Evolutionary conservation across 1,139 yeast species (phyloP), one percentile per base, ranked within the genome.

Genomic region (Suhomyces chickasaworum): DNA sequence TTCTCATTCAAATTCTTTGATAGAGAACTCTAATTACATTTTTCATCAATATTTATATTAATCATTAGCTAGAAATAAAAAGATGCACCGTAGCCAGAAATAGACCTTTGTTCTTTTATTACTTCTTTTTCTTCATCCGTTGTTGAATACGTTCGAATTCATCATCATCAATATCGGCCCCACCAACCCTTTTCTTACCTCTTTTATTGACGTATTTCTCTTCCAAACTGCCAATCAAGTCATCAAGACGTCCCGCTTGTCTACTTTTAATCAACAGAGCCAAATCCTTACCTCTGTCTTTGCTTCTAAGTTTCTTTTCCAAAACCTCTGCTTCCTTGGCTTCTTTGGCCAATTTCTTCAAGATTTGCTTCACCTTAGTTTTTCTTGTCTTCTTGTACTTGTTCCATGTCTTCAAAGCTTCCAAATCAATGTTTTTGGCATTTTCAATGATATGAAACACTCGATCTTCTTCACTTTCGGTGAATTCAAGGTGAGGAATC

Each of bases 401-500:
- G n/a, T 68, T 73, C 78, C 85, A 88, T 17, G 77, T 66, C 33
- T 65, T 61, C 23, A 53, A 32, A 22, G 71, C 69, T 7, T 60
- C 46, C 40, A 57, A 56, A 41, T 67, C 71, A 33, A 64, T 54
- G 36, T 47, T 52, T 15, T 51, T 47, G 31, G 80, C 72, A 8
- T 54, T 58, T 35, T 75, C 72, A 27, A 89, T 77, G 3, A 83
- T 71, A 3, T 62, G 63, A 49, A 77, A 78, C 22, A 87, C 75
- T 32, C 97, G 73, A 42, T 65, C 65, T 54, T 85, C 90, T 53
- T 83, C 86, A 6, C 67, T 75, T 45, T 71, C 79, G n/a, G 75
- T 73, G 42, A 84, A 77, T 51, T 85, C 90, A 44, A 86, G 75
- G 64, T 89, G 96, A 13, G 95, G 86, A 7, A 89, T 84, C 39